Base-by-base conservation (phyloP, 495 filamentous ascomycete genomes). In the Parachaetomium inaequale region DNA sequence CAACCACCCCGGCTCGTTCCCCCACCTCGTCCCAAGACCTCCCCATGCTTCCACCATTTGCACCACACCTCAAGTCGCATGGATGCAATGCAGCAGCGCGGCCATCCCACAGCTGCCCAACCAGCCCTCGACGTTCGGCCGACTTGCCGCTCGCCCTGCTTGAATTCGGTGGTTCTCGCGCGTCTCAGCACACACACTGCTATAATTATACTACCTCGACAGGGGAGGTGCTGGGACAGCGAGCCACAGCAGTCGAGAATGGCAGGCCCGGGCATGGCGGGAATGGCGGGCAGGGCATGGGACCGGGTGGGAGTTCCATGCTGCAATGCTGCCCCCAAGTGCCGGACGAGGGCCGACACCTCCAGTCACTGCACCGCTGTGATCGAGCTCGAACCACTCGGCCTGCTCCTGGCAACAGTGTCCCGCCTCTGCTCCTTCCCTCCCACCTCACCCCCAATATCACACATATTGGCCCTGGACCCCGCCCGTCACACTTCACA, bases 41-140 rank as follows among this genome's bases (percentile, higher is more conserved):
- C 28, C 61, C 43, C 50, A 43, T 32, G 34, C 38, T 23, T 28
- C 36, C 34, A 61, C 61, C 50, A 36, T 54, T 42, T 26, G 32
- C 65, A 40, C 59, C 43, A 42, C 63, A 58, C 60, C 59, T 69
- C 59, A 56, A 67, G 55, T 64, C 58, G 47, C 50, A 43, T 46
- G 51, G 54, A 58, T 67, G 65, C 62, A 64, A 55, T 55, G 62
- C 54, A 59, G 28, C 47, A 38, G 43, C 38, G 63, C 21, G 60
- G 53, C 58, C 59, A 65, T 60, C 62, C 63, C 66, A 23, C 61
- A 23, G 58, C 64, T 70, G 69, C 65, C 76, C 75, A 78, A 76
- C 75, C 75, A 78, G 72, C 73, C 74, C 32, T 73, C 70, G 67
- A 52, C 64, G 66, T 74, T 73, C 63, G 59, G 66, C 68, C 63